These are phyloP conservation scores for Podaxis pistillaris DNA, from an alignment of 768 basidiomycete genomes.

Conservation along the genomic window DNA sequence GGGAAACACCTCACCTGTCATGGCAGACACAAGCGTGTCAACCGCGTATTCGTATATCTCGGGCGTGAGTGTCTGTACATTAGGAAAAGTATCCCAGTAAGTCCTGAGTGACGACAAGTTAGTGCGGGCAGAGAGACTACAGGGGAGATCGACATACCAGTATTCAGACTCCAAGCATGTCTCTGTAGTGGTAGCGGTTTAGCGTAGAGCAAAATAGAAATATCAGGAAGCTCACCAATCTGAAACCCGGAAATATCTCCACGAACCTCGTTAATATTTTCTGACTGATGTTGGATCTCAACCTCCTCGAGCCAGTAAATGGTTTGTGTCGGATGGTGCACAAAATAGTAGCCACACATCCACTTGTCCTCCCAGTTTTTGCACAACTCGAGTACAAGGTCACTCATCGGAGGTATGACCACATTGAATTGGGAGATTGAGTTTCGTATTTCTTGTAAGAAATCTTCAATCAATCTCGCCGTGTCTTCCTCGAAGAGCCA, in stretches of 20 bases:
- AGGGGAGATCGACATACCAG: not conserved
- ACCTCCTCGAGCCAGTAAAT: slow-evolving; percentile 9
- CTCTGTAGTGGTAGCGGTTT: not conserved
- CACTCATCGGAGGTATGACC: not conserved
- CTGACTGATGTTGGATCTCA: not conserved
- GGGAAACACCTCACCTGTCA: slow-evolving; percentile 4
- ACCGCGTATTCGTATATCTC: slow-evolving; percentile 7
- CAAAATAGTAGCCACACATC: slow-evolving; percentile 12
- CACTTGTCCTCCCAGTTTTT: not conserved
- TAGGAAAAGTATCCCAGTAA: slow-evolving; percentile 8
- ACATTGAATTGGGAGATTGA: not conserved
- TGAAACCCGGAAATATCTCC: not conserved
- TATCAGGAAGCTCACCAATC: not conserved
- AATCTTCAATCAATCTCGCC: not conserved
- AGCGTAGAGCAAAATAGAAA: not conserved
- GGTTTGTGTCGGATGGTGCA: not conserved
- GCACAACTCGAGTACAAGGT: slow-evolving; percentile 1
- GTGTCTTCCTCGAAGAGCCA: not conserved
- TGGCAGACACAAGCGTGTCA: not conserved
- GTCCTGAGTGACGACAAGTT: not conserved
- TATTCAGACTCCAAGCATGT: slow-evolving; percentile 6
- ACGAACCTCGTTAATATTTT: not conserved
- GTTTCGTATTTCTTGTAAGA: not conserved
- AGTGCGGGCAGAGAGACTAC: not conserved
- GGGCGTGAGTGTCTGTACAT: not conserved